A percentile compares a stretch with the other conserved stretches of the same genome.
phyloP scores from a whole-genome alignment of 164 flowering plant species.

The Tetrastigma voinierianum region DNA sequence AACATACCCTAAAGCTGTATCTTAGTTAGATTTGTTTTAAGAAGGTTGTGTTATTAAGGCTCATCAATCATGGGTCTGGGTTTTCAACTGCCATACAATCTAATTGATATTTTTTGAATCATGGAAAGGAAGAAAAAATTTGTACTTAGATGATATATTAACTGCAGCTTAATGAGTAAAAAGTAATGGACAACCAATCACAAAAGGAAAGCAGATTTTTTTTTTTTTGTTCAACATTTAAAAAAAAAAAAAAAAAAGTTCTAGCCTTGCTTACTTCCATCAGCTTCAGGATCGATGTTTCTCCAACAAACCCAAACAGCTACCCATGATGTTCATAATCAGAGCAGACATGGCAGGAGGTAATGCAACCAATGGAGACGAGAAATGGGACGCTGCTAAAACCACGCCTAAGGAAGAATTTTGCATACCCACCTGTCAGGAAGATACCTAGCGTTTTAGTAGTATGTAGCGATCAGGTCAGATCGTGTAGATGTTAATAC shows the following conservation, averaged over 20 bases:
- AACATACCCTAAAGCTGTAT: too few relatives aligned
- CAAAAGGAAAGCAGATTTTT: background rate
- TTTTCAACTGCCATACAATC: too few relatives aligned
- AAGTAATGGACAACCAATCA: background rate
- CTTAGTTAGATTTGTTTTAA: too few relatives aligned
- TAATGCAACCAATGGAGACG: conserved; percentile 72
- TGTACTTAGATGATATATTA: too few relatives aligned
- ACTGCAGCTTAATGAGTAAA: background rate
- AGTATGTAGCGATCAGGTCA: too few relatives aligned
- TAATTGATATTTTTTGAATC: too few relatives aligned
- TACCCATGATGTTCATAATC: conserved; percentile 86
- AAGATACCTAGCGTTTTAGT: too few relatives aligned
- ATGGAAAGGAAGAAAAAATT: too few relatives aligned
- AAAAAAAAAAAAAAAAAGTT: too few relatives aligned
- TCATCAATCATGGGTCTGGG: too few relatives aligned
- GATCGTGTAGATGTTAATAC: too few relatives aligned
- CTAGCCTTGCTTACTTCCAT: background rate
- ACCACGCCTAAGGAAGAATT: conserved; percentile 82
- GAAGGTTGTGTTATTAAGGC: too few relatives aligned
- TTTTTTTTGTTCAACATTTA: background rate
- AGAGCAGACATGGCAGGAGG: conserved; percentile 83
- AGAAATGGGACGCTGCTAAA: conserved; percentile 75
- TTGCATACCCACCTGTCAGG: conserved; percentile 86
- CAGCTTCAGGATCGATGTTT: conserved; percentile 37
- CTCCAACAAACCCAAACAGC: conserved; percentile 79